These are phyloP conservation scores for Ampelocalamus luodianensis DNA, from an alignment of 176 grass and related monocot genomes.

Conservation along the genomic window DNA sequence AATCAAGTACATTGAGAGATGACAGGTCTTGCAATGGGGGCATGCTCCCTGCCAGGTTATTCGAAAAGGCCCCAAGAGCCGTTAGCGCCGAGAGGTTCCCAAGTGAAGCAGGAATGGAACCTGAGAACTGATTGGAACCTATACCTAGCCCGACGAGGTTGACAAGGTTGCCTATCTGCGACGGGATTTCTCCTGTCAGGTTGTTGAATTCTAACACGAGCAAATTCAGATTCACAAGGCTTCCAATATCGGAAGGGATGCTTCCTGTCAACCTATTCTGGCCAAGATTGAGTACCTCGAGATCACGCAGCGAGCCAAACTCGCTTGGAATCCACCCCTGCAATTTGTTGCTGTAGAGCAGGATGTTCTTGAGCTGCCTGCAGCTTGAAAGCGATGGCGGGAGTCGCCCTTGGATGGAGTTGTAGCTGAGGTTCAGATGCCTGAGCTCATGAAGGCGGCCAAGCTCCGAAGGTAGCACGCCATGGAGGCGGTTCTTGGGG, in stretches of 20 bases:
- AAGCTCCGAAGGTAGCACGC: conserved; percentile 2
- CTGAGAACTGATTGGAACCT: background rate
- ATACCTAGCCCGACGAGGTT: too few species aligned
- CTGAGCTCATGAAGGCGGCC: background rate
- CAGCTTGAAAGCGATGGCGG: background rate
- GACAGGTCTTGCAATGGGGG: too few species aligned
- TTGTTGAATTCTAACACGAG: background rate
- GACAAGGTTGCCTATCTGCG: too few species aligned
- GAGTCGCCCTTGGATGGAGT: background rate
- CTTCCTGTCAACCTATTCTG: too few species aligned
- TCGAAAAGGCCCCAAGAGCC: too few species aligned
- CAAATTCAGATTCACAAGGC: too few species aligned
- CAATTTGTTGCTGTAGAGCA: too few species aligned
- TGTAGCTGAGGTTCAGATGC: background rate
- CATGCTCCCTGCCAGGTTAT: too few species aligned
- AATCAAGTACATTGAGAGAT: too few species aligned
- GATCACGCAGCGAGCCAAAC: too few species aligned
- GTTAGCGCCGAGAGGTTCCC: conserved; percentile 3
- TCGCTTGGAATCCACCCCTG: too few species aligned
- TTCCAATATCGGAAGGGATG: too few species aligned
- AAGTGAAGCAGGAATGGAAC: background rate
- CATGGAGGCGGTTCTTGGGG: background rate
- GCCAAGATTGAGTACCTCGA: background rate
- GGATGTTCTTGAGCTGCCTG: background rate
- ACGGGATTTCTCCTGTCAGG: background rate